Conservation (phyloP, 805 yeast species). For the Millerago galiae region DNA sequence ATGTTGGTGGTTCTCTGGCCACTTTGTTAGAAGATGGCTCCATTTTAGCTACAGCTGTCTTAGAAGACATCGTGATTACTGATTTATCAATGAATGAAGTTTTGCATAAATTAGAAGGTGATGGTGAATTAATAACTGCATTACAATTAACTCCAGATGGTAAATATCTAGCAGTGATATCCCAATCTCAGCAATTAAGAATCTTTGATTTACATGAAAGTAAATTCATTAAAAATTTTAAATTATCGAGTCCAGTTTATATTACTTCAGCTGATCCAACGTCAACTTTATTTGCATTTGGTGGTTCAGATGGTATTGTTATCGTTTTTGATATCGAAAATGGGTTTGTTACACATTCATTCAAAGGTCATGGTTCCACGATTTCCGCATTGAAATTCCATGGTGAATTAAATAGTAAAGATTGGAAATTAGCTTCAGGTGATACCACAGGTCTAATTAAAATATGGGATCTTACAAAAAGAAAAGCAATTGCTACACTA, state of each 20-base stretch:
- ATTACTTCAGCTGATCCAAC: conserved; percentile 73
- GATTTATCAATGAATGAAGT: conserved; percentile 52
- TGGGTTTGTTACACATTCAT: conserved; percentile 80
- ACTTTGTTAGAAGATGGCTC: conserved; percentile 56
- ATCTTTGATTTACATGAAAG: conserved; percentile 39
- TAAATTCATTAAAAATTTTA: conserved; percentile 43
- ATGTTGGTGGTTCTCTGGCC: conserved; percentile 78
- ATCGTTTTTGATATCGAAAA: conserved; percentile 90
- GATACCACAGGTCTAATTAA: conserved; percentile 49
- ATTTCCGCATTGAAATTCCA: conserved; percentile 68
- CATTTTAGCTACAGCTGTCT: conserved; percentile 70
- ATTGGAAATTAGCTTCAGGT: conserved; percentile 80
- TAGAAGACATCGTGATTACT: conserved; percentile 71
- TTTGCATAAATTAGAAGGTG: conserved; percentile 68
- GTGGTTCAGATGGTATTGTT: conserved; percentile 90
- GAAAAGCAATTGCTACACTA: conserved; percentile 58
- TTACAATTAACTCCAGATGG: conserved; percentile 76
- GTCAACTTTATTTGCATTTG: conserved; percentile 82
- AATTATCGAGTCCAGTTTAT: conserved; percentile 74
- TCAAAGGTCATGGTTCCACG: conserved; percentile 91
- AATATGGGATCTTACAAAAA: conserved; percentile 60
- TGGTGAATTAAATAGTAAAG: conserved; percentile 61
- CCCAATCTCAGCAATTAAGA: conserved; percentile 78
- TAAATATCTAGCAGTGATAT: conserved; percentile 56
- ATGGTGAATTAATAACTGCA: conserved; percentile 76